A percentile compares a stretch with the other conserved stretches of the same genome.
phyloP scores from a whole-genome alignment of 2,329 filamentous ascomycete species.

The Claviceps sp. region DNA sequence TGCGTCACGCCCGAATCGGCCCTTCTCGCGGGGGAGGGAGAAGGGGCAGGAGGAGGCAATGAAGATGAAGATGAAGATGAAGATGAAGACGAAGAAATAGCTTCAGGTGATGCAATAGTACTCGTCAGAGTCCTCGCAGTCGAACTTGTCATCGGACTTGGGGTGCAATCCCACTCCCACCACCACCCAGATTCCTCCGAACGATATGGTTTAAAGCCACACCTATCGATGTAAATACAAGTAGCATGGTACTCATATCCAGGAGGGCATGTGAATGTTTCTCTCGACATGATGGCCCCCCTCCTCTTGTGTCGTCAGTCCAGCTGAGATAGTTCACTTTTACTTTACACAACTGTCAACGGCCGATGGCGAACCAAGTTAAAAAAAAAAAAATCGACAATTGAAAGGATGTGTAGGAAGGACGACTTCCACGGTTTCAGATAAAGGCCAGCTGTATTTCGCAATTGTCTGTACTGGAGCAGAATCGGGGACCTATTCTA shows the following conservation, averaged over 20 bases:
- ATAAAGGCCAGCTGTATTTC: too few relatives aligned
- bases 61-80: too few relatives aligned
- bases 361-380: too few relatives aligned
- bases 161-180: conserved; percentile 26
- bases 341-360: too few relatives aligned
- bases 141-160: neutral
- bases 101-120: neutral
- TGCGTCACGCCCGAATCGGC: conserved; percentile 24
- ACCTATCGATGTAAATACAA: conserved; percentile 25
- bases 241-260: conserved; percentile 25
- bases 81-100: too few relatives aligned
- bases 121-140: neutral
- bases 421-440: too few relatives aligned
- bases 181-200: conserved; percentile 31
- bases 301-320: neutral
- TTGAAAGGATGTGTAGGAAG: too few relatives aligned
- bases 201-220: neutral
- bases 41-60: neutral
- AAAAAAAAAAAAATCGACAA: too few relatives aligned
- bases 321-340: neutral
- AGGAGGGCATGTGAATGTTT: conserved; percentile 13
- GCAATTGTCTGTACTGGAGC: too few relatives aligned
- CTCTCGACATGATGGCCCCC: neutral
- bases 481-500: too few relatives aligned
- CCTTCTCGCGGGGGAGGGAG: conserved; percentile 8